Evolutionary conservation across 2,329 filamentous ascomycete genomes (phyloP).

Genomic region (Colletotrichum acutatum): DNA sequence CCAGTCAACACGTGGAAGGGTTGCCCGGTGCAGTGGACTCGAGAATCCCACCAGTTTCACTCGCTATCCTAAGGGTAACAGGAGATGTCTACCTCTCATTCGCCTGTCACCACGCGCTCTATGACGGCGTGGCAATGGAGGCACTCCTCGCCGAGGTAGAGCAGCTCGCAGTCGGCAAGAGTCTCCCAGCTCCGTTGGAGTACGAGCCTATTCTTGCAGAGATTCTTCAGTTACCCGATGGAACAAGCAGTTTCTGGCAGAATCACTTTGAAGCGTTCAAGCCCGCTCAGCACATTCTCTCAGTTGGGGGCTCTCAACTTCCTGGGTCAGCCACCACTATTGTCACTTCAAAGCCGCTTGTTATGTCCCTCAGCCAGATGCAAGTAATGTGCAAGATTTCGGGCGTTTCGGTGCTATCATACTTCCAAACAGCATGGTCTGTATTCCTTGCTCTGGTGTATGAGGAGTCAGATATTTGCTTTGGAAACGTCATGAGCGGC

Average conservation of each 20-base stretch:
- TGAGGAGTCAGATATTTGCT: conserved; percentile 75
- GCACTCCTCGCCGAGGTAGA: conserved; percentile 79
- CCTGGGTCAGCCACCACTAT: neutral
- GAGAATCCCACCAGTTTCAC: conserved; percentile 55
- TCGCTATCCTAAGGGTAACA: conserved; percentile 51
- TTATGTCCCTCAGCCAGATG: conserved; percentile 54
- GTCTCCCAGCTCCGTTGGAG: conserved; percentile 60
- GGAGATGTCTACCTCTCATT: conserved; percentile 55
- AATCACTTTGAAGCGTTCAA: conserved; percentile 63
- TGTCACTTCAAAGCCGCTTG: neutral
- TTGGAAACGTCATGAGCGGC: conserved; percentile 87
- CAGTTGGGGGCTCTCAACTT: neutral
- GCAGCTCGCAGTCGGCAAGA: conserved; percentile 57
- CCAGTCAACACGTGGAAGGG: conserved; percentile 52
- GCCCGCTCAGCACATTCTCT: conserved; percentile 37
- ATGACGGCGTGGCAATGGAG: conserved; percentile 84
- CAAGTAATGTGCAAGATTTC: conserved; percentile 61
- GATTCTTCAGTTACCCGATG: conserved; percentile 59
- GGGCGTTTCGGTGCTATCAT: conserved; percentile 71
- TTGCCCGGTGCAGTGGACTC: conserved; percentile 57
- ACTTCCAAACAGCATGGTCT: conserved; percentile 80
- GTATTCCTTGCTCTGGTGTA: conserved; percentile 69
- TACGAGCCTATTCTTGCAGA: conserved; percentile 74
- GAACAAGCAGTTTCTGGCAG: conserved; percentile 75
- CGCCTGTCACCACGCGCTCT: conserved; percentile 82